phyloP scores from a whole-genome alignment of 768 basidiomycete genomes.

The Rhodotorula babjevae region DNA sequence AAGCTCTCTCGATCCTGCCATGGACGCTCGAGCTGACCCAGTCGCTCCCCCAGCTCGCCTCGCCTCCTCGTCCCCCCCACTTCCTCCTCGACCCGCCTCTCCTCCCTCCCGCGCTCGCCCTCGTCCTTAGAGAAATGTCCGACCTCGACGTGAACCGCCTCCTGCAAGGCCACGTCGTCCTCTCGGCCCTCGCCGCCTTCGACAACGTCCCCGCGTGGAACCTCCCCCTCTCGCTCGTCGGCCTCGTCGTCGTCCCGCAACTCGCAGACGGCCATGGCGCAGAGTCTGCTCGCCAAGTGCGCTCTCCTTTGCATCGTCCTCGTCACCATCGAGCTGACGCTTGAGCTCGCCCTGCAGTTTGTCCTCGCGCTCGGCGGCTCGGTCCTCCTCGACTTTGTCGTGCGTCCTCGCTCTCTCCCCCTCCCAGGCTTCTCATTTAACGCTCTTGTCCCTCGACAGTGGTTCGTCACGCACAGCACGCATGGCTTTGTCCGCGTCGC shows the following conservation, averaged over 20 bases:
- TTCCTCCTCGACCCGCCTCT: not conserved
- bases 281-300: slow-evolving; percentile 2
- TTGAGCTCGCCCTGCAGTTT: slow-evolving; percentile 3
- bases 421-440: too few species aligned
- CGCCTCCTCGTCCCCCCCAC: too few species aligned
- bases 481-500: slow-evolving; percentile 1
- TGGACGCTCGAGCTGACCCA: too few species aligned
- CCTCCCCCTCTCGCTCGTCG: slow-evolving; percentile 23
- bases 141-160: slow-evolving; percentile 28
- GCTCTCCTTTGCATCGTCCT: not conserved
- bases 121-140: not conserved
- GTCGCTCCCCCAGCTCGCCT: too few species aligned
- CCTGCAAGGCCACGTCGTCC: slow-evolving; percentile 12
- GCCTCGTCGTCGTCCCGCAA: slow-evolving; percentile 11
- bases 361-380: slow-evolving; percentile 5
- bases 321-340: not conserved
- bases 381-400: slow-evolving; percentile 15
- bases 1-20: too few species aligned
- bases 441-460: not conserved
- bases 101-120: not conserved
- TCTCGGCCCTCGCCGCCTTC: slow-evolving; percentile 13
- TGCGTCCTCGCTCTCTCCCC: not conserved
- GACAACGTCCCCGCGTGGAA: slow-evolving; percentile 23
- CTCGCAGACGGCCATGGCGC: not conserved
- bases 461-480: slow-evolving; percentile 1